Evolutionary conservation across 331 rosid genomes (phyloP).

Genomic region (Rhamnella rubrinervis): DNA sequence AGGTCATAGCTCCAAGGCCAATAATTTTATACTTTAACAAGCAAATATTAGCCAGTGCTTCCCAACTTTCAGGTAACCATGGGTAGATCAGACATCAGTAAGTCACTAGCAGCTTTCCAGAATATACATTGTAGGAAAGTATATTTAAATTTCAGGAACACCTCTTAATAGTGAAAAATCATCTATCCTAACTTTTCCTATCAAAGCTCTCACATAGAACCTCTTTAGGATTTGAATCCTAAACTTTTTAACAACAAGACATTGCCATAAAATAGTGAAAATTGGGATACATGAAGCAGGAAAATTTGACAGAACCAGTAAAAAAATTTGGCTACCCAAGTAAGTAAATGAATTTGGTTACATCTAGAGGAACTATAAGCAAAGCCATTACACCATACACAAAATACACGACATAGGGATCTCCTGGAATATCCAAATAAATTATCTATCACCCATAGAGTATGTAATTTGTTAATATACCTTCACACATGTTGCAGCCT

Average conservation of each 20-base stretch:
- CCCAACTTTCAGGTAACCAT: no score
- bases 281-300: no score
- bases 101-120: not conserved
- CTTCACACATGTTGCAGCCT: slow-evolving; percentile 88
- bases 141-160: not conserved
- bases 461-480: no score
- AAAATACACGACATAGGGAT: no score
- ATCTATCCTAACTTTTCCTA: not conserved
- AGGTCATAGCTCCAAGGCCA: no score
- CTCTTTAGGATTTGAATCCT: not conserved
- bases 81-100: no score
- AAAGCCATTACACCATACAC: no score
- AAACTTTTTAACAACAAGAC: not conserved
- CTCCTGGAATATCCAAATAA: no score
- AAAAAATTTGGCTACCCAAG: not conserved
- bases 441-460: no score
- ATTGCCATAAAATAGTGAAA: not conserved
- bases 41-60: no score
- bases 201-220: not conserved
- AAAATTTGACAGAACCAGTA: not conserved
- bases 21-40: no score
- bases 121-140: not conserved
- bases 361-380: no score
- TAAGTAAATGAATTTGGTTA: not conserved
- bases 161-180: not conserved